Evolutionary conservation across 2,329 filamentous ascomycete species (phyloP), one percentile per base, ranked within the genome.

Genomic region (Zelopaecilomyces penicillatus): DNA sequence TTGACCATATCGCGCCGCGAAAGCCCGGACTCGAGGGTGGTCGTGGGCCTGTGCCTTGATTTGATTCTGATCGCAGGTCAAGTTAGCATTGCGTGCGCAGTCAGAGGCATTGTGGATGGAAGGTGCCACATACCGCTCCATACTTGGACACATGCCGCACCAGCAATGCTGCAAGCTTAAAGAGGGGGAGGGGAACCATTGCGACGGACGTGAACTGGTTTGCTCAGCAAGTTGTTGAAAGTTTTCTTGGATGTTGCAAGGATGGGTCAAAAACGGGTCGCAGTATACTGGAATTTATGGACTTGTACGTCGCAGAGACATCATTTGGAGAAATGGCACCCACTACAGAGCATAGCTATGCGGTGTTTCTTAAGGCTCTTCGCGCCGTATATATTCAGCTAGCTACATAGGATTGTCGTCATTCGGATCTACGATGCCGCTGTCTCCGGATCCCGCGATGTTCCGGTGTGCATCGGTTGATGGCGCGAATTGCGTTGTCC

Each of bases 71-170:
- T 6, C 4, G 31, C 29, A 35, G 43, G 59, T 42, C 59, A 54
- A 42, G 32, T 40, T 12, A 44, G 6, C 28, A 42, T 39, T 19
- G 34, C 8, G 26, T 30, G 27, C 27, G 19, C n/a, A 30, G 29
- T 12, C 11, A 26, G 8, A 3, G 5, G 8, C 10, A 10, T 26
- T 6, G 37, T 5, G 37, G 29, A 5, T 5, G 27, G 12, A 12
- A 26, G 43, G 27, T 28, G n/a, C 29, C 39, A 65, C 78, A 54
- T 74, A 83, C 80, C 44, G 80, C 80, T 57, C 80, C 80, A 69
- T 83, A 83, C 65, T 83, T 83, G 45, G 80, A 83, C 43, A 83
- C 65, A 58, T 83, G 80, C 53, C 78, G 74, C 57, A 83, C 69
- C 52, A 83, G 80, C 39, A 83, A 69, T 45, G 79, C 63, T 26